Percentiles rank a stretch among this genome's conserved stretches.
phyloP scores from a whole-genome alignment of 805 yeast genomes.

The Metschnikowia santaceciliae region DNA sequence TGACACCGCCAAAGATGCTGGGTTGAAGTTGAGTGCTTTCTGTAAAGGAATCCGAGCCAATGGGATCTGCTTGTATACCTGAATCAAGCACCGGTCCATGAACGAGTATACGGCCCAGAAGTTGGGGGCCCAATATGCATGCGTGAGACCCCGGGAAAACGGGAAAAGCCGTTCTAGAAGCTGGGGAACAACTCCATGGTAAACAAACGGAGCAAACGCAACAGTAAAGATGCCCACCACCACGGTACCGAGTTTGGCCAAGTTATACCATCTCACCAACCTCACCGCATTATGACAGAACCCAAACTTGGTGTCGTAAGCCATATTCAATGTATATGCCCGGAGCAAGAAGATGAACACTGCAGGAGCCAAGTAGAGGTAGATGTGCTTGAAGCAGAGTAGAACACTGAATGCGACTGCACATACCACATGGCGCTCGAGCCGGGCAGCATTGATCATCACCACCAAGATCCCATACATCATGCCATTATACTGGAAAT shows the following conservation, averaged over 20 bases:
- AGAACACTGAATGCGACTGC: slow-evolving; percentile 70
- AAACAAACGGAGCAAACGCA: slow-evolving; percentile 78
- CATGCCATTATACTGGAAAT: slow-evolving; percentile 95
- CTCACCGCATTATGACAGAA: slow-evolving; percentile 25
- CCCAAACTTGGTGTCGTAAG: slow-evolving; percentile 22
- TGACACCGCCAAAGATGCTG: slow-evolving; percentile 34
- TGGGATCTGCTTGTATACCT: slow-evolving; percentile 36
- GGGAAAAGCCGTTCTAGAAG: slow-evolving; percentile 77
- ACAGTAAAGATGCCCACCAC: slow-evolving; percentile 58
- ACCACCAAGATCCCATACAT: slow-evolving; percentile 79
- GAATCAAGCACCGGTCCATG: slow-evolving; percentile 64
- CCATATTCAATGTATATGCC: slow-evolving; percentile 58
- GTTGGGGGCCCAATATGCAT: slow-evolving; percentile 99
- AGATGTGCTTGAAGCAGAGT: slow-evolving; percentile 92
- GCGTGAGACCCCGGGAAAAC: slow-evolving; percentile 90
- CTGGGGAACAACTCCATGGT: slow-evolving; percentile 58
- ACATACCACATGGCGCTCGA: slow-evolving; percentile 52
- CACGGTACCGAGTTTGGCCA: slow-evolving; percentile 57
- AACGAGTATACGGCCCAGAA: slow-evolving; percentile 94
- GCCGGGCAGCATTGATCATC: slow-evolving; percentile 67
- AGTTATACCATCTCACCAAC: slow-evolving; percentile 51
- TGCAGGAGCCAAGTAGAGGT: slow-evolving; percentile 90
- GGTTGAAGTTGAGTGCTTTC: slow-evolving; percentile 43
- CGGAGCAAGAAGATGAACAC: slow-evolving; percentile 77
- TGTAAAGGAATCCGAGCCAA: slow-evolving; percentile 27